Evolutionary conservation across 768 basidiomycete genomes (phyloP), one percentile per base, ranked within the genome.

Genomic region (Trametopsis cervina): DNA sequence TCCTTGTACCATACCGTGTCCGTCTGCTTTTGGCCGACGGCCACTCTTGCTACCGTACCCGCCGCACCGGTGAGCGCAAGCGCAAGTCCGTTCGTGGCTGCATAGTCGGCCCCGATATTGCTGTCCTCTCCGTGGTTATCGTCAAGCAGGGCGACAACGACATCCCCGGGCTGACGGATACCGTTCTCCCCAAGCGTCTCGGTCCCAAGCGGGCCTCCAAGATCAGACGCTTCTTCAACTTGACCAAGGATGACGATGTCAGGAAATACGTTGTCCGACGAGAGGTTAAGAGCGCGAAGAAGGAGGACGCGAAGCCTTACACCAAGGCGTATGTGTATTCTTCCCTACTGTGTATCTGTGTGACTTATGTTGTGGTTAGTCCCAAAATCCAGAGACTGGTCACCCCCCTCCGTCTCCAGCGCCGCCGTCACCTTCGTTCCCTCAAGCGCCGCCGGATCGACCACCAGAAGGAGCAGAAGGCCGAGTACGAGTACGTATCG

Each of bases 51-150:
- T 97, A 89, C 80, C 91, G 95, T 60, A 68, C 76, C 57, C 89
- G 93, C 64, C 89, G 93, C 68, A 70, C 76, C 42, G 95, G 95
- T 63, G 94, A 99, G 74, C 89, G 95, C 72, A 93, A 89, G 78
- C 89, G 95, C 78, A 98, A 98, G 74, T 96, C 94, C 61, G 90
- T 99, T 53, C 89, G 95, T 54, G 95, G 95, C 26, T 96, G 93
- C 78, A 97, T 98, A 70, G 89, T 97, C 65, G 92, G 89, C 56
- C 80, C 91, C 63, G 94, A 99, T 69, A 96, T 98, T 59, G 86
- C 92, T 46, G 94, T 96, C 52, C 81, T 99, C 56, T 86, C 89
- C 42, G 74, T 94, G 55, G 84, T 94, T 65, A 85, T 99, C 59
- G 90, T 96, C 72, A 96, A 97, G 78, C 87, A 96, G 73, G 95